A percentile compares a stretch with the other conserved stretches of the same genome.
Conservation (phyloP, 352 stramenopile genomes). For the Phytophthora ohioensis region DNA sequence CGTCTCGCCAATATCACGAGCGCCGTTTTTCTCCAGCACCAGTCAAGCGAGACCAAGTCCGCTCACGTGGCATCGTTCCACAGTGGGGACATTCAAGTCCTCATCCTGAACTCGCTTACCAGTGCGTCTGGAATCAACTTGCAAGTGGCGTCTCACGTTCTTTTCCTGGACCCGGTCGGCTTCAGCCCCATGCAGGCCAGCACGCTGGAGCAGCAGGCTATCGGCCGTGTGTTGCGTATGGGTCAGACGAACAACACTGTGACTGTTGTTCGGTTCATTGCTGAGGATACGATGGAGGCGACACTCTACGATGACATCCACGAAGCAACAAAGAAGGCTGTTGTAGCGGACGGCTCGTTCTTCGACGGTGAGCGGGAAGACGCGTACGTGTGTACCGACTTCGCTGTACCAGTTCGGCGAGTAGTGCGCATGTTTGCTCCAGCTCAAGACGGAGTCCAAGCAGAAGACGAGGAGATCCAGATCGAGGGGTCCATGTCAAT, state of each 20-base stretch:
- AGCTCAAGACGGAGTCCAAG: conserved; percentile 30
- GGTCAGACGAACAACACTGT: conserved; percentile 79
- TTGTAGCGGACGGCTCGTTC: conserved; percentile 65
- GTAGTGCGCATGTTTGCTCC: conserved; percentile 64
- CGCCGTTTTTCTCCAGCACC: conserved; percentile 78
- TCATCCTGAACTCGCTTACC: conserved; percentile 84
- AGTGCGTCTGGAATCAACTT: conserved; percentile 89
- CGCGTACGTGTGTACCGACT: conserved; percentile 67
- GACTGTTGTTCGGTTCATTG: conserved; percentile 78
- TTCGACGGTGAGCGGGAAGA: conserved; percentile 74
- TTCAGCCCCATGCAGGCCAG: conserved; percentile 76
- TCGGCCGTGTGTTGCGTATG: conserved; percentile 88
- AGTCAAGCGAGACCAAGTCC: conserved; percentile 83
- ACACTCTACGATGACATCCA: conserved; percentile 83
- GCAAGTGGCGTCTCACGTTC: conserved; percentile 83
- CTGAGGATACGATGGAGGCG: conserved; percentile 78
- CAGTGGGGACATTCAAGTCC: conserved; percentile 64
- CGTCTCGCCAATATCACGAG: conserved; percentile 62
- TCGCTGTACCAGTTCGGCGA: conserved; percentile 58
- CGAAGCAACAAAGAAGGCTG: conserved; percentile 48
- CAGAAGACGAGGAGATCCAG: conserved; percentile 67
- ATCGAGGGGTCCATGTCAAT: conserved; percentile 79
- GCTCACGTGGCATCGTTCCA: conserved; percentile 75
- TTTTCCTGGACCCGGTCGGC: conserved; percentile 84
- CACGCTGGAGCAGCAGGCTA: conserved; percentile 83